Evolutionary conservation across 2,329 filamentous ascomycete species (phyloP), one percentile per base, ranked within the genome.

Genomic region (Ampelomyces quisqualis): DNA sequence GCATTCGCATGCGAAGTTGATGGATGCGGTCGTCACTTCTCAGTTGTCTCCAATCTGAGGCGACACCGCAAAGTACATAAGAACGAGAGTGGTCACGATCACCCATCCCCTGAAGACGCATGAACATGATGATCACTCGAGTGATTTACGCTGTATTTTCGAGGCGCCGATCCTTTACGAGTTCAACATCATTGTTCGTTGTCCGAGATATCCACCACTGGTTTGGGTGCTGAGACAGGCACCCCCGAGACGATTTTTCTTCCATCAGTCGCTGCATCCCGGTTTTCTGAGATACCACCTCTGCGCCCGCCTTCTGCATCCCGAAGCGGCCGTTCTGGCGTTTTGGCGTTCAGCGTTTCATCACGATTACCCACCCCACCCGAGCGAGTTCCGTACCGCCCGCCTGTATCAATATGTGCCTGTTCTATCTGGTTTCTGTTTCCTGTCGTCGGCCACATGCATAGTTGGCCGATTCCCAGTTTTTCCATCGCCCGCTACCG

Each of bases 31-130:
- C 85, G 93, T 58, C 88, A 95, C 63, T 97, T 98, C 70, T 97
- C 91, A 1, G 93, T 97, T 18, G 93, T 97, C 15, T 96, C 90
- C 30, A 98, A 98, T 68, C 76, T 97, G 40, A 84, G 93, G 52
- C 81, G 93, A 60, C 93, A 98, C 73, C 86, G 89, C 65, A 97
- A 97, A 73, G 91, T 97, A 33, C 93, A 98, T 77, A 93, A 90
- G 71, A 84, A 85, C 58, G 85, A 88, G 38, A 67, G 68, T 33
- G 62, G 51, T 32, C 66, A 70, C 38, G 69, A 69, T 48, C 71
- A 73, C 44, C 64, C 73, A 19, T 77, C 74, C 3, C 73, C 74
- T 4, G 74, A 75, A 23, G 74, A 76, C 35, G 65, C 61, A 33
- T 71, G 57, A 62, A 38, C 31, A 34, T 36, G 53, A 47, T 47